Evolutionary conservation across 306 rosid species (phyloP), one percentile per base, ranked within the genome.

Genomic region (Vigna angularis): DNA sequence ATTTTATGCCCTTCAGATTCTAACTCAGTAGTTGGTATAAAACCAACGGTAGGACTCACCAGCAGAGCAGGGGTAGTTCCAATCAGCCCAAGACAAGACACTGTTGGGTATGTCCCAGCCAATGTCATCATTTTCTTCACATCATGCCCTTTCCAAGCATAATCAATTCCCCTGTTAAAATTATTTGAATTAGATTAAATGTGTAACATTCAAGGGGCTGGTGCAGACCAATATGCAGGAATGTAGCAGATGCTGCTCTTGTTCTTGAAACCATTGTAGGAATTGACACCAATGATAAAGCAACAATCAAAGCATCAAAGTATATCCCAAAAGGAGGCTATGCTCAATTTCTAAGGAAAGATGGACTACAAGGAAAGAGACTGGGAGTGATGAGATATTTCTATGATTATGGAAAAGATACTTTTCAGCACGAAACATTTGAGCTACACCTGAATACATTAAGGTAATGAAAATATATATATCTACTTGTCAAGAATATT

Each of bases 11-110:
- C 91, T 63, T 73, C 91, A 0, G 18, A 32, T 48, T 11, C 0
- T 14, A 86, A 90, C 74, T 88, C 89, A 0, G 87, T 85, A 0
- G 91, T 90, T 4, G 90, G 90, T 24, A 78, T 89, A 80, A 91
- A 87, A 65, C 96, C 91, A 65, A 91, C 90, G 0, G 85, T 91
- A 22, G 94, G 94, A 72, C 91, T 89, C 72, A 91, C 93, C 20
- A 91, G 97, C 50, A 88, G 97, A 71, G 89, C 90, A 0, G 93
- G 93, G 6, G 93, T 89, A 1, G 76, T 92, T 42, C 94, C 97
- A 20, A 77, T 92, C 71, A 75, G 85, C 38, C 89, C 84, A 5
- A 82, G 88, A 47, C 94, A 88, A 72, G 97, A 90, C 86, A 75
- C 91, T 3, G 55, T 92, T 59, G 94, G 94, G 93, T 91, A 86